Evolutionary conservation across 768 basidiomycete genomes (phyloP).

Genomic region (Termitomyces sp.): DNA sequence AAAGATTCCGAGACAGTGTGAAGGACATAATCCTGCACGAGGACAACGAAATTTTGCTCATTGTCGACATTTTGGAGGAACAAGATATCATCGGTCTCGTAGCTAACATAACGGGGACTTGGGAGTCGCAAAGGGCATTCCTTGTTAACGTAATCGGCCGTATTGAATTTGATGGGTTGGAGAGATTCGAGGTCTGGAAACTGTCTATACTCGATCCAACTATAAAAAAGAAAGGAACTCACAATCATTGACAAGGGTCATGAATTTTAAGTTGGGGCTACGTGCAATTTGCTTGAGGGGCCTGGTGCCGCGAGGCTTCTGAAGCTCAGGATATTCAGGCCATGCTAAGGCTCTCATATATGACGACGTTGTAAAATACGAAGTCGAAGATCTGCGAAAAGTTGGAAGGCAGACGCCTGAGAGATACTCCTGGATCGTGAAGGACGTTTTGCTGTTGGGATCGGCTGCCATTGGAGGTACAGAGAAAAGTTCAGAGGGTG

Average conservation of each 20-base stretch:
- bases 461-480: background rate
- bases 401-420: conserved; percentile 9
- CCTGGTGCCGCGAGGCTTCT: conserved; percentile 8
- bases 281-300: conserved; percentile 2
- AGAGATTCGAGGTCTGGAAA: conserved; percentile 1
- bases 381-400: conserved; percentile 6
- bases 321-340: conserved; percentile 16
- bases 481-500: background rate
- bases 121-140: conserved; percentile 15
- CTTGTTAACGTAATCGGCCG: conserved; percentile 3
- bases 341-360: conserved; percentile 7
- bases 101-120: conserved; percentile 9
- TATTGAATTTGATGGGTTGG: conserved; percentile 2
- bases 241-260: conserved; percentile 2
- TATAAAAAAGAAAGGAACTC: background rate
- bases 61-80: conserved; percentile 17
- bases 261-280: conserved; percentile 6
- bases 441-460: background rate
- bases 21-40: conserved; percentile 19
- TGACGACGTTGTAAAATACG: background rate
- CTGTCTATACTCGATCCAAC: background rate
- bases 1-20: conserved; percentile 16
- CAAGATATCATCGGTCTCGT: conserved; percentile 12
- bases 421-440: conserved; percentile 14
- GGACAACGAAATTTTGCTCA: conserved; percentile 12